A percentile compares a stretch with the other conserved stretches of the same genome.
These are phyloP conservation scores for Diplodia scrobiculata DNA, from an alignment of 2,329 filamentous ascomycete genomes.

Conservation along the genomic window DNA sequence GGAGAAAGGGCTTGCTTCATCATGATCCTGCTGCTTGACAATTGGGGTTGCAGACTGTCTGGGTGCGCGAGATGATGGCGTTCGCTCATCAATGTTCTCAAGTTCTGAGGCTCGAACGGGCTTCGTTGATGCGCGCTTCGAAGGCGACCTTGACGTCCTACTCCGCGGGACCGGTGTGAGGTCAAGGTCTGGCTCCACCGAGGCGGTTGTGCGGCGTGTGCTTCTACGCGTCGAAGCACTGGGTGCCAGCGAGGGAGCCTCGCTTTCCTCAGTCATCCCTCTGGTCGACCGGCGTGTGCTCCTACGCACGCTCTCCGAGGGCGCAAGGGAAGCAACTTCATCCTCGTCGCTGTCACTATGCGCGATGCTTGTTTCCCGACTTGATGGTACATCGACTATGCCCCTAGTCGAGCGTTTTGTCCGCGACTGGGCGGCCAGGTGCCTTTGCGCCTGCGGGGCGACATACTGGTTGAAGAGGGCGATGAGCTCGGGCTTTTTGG, in stretches of 20 bases:
- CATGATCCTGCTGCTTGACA: conserved; percentile 50
- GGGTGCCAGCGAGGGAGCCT: conserved; percentile 42
- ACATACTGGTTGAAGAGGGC: conserved; percentile 80
- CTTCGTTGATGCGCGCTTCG: conserved; percentile 48
- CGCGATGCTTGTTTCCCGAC: conserved; percentile 64
- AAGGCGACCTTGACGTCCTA: conserved; percentile 39
- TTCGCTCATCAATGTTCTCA: conserved; percentile 40
- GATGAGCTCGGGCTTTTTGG: conserved; percentile 88
- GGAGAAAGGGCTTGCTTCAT: conserved; percentile 71
- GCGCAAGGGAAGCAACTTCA: conserved; percentile 35
- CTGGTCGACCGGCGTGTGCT: conserved; percentile 45
- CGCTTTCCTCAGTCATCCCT: conserved; percentile 44
- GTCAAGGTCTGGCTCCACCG: conserved; percentile 26
- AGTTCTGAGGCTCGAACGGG: conserved; percentile 45
- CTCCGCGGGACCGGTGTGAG: conserved; percentile 30
- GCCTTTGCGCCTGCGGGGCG: conserved; percentile 72
- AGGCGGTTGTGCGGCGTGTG: conserved; percentile 23
- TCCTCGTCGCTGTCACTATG: conserved; percentile 58
- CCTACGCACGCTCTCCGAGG: conserved; percentile 31
- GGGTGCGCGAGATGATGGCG: conserved; percentile 32
- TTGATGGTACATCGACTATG: conserved; percentile 68
- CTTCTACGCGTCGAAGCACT: conserved; percentile 11
- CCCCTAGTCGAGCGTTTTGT: conserved; percentile 86
- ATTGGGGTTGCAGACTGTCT: conserved; percentile 36
- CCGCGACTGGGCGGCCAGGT: conserved; percentile 72